Evolutionary conservation across 306 rosid species (phyloP), one percentile per base, ranked within the genome.

Genomic region (Mimosa pudica): DNA sequence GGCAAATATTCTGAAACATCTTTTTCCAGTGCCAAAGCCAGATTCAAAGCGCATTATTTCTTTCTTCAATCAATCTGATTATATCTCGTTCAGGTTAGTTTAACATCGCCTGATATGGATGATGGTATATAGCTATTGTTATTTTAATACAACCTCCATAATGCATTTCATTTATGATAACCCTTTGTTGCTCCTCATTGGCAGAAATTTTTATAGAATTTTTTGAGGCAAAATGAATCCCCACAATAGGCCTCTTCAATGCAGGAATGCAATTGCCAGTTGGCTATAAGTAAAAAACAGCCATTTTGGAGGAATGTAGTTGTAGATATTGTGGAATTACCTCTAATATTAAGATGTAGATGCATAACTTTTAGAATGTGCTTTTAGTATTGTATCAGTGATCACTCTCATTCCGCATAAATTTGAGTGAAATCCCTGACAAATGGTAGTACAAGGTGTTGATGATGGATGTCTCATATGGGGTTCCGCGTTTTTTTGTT

Each of bases 21-120:
- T 94, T 52, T 92, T 94, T 79, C 98, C 97, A 0, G 92, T 90
- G 82, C 98, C 99, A 57, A 95, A 95, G 91, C 92, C 90, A 10
- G 98, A 95, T 84, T 87, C 96, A 3, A 95, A 93, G 73, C 97
- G 98, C 32, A 85, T 95, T 24, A 84, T 92, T 70, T 91, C 98
- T 64, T 91, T 92, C 70, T 83, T 94, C 41, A 95, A 95, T 86
- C 85, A 86, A 77, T 90, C 92, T 61, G 98, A 95, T 81, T 91
- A 87, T 75, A 77, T 95, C 82, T 95, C 97, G 5, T 95, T 95
- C 87, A 95, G 98, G 97, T 94, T 83, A 71, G 89, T 83, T 64
- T 14, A n/a, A 63, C 70, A 24, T 60, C 76, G 44, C 72, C 8
- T 17, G 30, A 10, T 32, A 17, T 10, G 42, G 54, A 18, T 24